phyloP scores from a whole-genome alignment of 768 basidiomycete species.

The Lepiota brunneoincarnata region DNA sequence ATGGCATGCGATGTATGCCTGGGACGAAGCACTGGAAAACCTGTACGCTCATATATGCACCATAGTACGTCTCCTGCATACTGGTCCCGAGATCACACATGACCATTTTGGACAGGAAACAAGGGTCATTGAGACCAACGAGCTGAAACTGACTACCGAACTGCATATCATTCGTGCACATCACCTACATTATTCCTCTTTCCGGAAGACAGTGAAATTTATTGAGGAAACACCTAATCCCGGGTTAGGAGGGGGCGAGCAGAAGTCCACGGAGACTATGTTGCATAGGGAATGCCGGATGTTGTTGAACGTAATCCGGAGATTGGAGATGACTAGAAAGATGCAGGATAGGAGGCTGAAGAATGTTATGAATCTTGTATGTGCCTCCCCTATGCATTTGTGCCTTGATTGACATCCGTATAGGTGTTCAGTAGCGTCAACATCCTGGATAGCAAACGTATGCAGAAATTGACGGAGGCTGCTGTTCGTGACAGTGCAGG shows the following conservation, averaged over 20 bases:
- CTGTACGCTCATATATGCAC: conserved; percentile 48
- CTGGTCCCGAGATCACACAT: no score
- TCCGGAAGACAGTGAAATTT: conserved; percentile 44
- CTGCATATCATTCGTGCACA: conserved; percentile 53
- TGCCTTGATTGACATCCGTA: not conserved
- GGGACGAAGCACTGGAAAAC: conserved; percentile 57
- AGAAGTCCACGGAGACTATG: conserved; percentile 12
- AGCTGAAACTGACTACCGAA: conserved; percentile 44
- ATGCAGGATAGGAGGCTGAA: conserved; percentile 35
- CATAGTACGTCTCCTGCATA: conserved; percentile 39
- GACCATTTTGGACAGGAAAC: conserved; percentile 40
- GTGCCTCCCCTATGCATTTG: not conserved
- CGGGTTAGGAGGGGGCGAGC: conserved; percentile 21
- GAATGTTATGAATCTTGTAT: conserved; percentile 42
- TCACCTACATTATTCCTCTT: conserved; percentile 46
- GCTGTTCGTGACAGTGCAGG: conserved; percentile 35
- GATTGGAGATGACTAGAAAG: conserved; percentile 33
- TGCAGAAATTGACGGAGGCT: conserved; percentile 43
- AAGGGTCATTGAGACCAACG: conserved; percentile 35
- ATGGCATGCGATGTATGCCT: conserved; percentile 61
- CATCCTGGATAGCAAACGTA: conserved; percentile 43
- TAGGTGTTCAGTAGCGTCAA: conserved; percentile 53
- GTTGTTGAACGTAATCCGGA: conserved; percentile 39
- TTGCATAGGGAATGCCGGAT: conserved; percentile 36
- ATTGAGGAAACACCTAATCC: conserved; percentile 40